A percentile compares a stretch with the other conserved stretches of the same genome.
These are phyloP conservation scores for Calonectria hawksworthii DNA, from an alignment of 2,329 filamentous ascomycete genomes.

Conservation along the genomic window DNA sequence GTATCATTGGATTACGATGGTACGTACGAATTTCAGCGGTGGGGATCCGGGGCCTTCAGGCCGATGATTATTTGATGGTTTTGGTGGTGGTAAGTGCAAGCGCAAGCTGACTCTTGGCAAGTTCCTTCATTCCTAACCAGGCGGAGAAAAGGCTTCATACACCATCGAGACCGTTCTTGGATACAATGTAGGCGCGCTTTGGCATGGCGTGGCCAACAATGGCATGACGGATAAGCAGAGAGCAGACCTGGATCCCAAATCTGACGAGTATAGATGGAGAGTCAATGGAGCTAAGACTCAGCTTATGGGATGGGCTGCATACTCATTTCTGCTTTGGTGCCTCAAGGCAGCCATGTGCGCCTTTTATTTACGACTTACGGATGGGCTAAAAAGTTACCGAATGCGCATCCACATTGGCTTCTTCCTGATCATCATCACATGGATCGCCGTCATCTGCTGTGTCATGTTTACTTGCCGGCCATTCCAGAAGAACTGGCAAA, in stretches of 20 bases:
- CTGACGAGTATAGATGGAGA: constrained; percentile 55
- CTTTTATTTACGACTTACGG: constrained; percentile 66
- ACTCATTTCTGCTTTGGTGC: constrained; percentile 63
- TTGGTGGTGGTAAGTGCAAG: constrained; percentile 55
- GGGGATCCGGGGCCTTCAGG: constrained; percentile 47
- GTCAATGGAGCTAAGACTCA: constrained; percentile 65
- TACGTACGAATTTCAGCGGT: constrained; percentile 52
- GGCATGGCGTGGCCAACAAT: constrained; percentile 65
- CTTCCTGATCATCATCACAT: constrained; percentile 60
- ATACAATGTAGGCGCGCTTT: constrained; percentile 60
- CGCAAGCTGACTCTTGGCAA: constrained; percentile 62
- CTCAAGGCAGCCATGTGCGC: constrained; percentile 67
- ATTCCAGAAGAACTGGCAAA: constrained; percentile 68
- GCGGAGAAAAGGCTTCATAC: constrained; percentile 58
- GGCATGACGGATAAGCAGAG: constrained; percentile 65
- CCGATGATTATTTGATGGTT: constrained; percentile 55
- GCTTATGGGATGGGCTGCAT: constrained; percentile 65
- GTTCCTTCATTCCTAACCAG: neutral
- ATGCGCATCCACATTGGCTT: constrained; percentile 61
- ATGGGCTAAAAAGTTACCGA: constrained; percentile 29
- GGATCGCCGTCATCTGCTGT: constrained; percentile 59
- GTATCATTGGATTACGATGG: constrained; percentile 52
- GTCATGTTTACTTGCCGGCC: constrained; percentile 67
- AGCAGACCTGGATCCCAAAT: constrained; percentile 54
- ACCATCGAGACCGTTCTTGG: constrained; percentile 62